Base-by-base conservation (phyloP, 2,329 filamentous ascomycete genomes). In the Periconia macrospinosa region DNA sequence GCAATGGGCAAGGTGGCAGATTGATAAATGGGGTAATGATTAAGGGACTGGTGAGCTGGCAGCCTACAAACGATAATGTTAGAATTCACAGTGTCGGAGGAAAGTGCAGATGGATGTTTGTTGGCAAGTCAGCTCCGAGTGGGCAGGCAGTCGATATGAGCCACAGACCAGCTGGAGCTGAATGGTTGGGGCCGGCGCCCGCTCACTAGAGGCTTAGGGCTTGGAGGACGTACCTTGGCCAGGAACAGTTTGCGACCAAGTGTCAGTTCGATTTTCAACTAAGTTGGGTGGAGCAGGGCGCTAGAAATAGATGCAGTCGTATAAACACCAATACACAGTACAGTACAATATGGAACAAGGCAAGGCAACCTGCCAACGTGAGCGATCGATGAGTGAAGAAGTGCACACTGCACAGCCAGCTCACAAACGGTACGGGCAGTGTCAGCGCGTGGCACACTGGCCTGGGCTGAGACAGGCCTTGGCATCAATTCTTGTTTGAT, bases 111-210 rank as follows among this genome's bases (percentile, higher is more conserved):
- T 3, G 37, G 10, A 8, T n/a, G 41, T 43, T 37, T 23, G 9
- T 23, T 23, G 33, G 33, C 48, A 44, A 30, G 40, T 59, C 59
- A 63, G 61, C 61, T 61, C 52, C 50, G 60, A 52, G 58, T 54
- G 54, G 23, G 33, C 33, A 37, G 11, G 33, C 33, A 37, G 11
- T 13, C 6, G 11, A 13, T 3, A 37, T n/a, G 33, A 37, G 11
- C 11, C 33, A 37, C 15, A n/a, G 5, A 37, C 33, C 5, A 37
- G 33, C 11, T n/a, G 11, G 33, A 37, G 33, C 33, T 37, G 33
- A 37, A 37, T 3, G 33, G 15, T n/a, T 52, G 30, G 49, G 43
- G 20, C 41, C 11, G 17, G 33, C 11, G 15, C 3, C 11, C 11
- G 15, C 33, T n/a, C 11, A n/a, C 15, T 13, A 37, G 15, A 37